Evolutionary conservation across 352 stramenopile genomes (phyloP).

Genomic region (Phytophthora ramorum): DNA sequence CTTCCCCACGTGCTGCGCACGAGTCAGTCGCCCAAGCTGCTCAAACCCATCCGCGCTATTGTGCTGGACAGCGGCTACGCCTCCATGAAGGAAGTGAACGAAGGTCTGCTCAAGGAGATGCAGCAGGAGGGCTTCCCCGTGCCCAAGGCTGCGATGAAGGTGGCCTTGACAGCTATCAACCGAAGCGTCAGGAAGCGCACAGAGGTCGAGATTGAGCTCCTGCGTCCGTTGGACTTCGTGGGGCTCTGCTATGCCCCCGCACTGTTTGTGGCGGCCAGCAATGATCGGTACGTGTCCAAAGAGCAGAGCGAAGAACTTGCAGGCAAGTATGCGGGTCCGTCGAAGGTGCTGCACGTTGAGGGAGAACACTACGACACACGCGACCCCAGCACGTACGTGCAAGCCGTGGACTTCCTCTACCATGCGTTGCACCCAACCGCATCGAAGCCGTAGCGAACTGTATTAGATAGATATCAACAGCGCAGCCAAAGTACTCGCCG

Average conservation of each 20-base stretch:
- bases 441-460: slow-evolving; percentile 25
- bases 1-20: slow-evolving; percentile 62
- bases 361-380: slow-evolving; percentile 73
- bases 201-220: slow-evolving; percentile 70
- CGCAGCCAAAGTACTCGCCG: slow-evolving; percentile 1
- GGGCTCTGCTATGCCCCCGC: slow-evolving; percentile 72
- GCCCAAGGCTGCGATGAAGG: slow-evolving; percentile 74
- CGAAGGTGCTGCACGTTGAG: slow-evolving; percentile 58
- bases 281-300: slow-evolving; percentile 72
- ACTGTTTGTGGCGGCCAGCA: slow-evolving; percentile 67
- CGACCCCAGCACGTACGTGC: slow-evolving; percentile 48
- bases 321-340: slow-evolving; percentile 63
- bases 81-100: slow-evolving; percentile 70
- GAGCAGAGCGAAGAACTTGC: slow-evolving; percentile 76
- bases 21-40: slow-evolving; percentile 41
- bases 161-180: slow-evolving; percentile 68
- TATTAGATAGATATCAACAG: slow-evolving; percentile 19
- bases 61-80: slow-evolving; percentile 81
- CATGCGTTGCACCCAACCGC: slow-evolving; percentile 44
- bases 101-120: slow-evolving; percentile 66
- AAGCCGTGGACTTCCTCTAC: slow-evolving; percentile 76
- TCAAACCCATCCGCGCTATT: slow-evolving; percentile 76
- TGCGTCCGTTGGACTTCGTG: slow-evolving; percentile 80
- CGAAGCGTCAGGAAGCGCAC: slow-evolving; percentile 82
- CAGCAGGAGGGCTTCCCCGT: slow-evolving; percentile 79